Conservation (phyloP, 495 filamentous ascomycete species). For the Venustampulla echinocandica region DNA sequence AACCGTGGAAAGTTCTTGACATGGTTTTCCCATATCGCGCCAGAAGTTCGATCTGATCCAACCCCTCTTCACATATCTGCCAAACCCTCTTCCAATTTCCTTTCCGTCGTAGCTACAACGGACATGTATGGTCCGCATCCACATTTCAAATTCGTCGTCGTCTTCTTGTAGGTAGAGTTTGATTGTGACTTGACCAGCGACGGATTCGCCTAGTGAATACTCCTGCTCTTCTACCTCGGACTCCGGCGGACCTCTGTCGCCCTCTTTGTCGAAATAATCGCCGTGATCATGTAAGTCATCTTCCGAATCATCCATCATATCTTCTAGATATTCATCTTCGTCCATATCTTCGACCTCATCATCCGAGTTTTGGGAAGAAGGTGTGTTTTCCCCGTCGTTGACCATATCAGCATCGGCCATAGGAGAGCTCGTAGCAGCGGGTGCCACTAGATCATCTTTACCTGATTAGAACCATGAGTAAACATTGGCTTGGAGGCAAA, state of each 20-base stretch:
- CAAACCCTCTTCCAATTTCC: conserved; percentile 7
- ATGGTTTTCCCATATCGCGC: conserved; percentile 3
- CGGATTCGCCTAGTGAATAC: not conserved
- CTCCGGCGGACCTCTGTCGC: not conserved
- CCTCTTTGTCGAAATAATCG: not conserved
- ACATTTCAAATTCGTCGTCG: not conserved
- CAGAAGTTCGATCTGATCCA: conserved; percentile 3
- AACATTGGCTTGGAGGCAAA: too few species aligned
- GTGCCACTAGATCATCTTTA: too few species aligned
- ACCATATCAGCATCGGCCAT: too few species aligned
- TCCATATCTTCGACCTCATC: not conserved
- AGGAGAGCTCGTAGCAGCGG: too few species aligned
- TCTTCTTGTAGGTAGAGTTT: not conserved
- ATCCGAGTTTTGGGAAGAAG: too few species aligned
- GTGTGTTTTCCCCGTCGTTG: too few species aligned
- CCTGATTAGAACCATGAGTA: too few species aligned
- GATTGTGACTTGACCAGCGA: not conserved
- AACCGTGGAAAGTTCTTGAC: not conserved
- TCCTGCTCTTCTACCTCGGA: not conserved
- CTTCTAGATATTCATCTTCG: not conserved
- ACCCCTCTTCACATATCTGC: conserved; percentile 6
- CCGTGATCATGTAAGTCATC: not conserved
- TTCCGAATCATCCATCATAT: not conserved
- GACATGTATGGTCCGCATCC: conserved; percentile 6
- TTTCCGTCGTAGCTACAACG: conserved; percentile 10